These are phyloP conservation scores for Asclepias syriaca DNA, from an alignment of 257 asterid species.

Conservation along the genomic window DNA sequence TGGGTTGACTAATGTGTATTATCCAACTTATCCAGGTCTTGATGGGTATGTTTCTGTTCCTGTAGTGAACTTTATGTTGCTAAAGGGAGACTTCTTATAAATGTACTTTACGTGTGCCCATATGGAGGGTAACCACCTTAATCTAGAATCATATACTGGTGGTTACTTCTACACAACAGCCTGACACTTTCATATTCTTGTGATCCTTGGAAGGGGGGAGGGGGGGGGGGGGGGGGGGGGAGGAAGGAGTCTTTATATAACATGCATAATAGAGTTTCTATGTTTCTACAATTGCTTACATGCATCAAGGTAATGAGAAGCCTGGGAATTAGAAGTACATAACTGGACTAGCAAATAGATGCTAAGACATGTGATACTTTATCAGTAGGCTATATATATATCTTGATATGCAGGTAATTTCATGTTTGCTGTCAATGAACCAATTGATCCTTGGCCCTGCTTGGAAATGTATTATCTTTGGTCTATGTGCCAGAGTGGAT, in stretches of 20 bases:
- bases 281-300: not conserved
- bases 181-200: not conserved
- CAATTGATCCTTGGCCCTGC: not conserved
- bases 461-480: not conserved
- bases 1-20: conserved; percentile 57
- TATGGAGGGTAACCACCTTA: not conserved
- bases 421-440: not conserved
- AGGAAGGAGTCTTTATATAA: not conserved
- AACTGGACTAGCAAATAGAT: not conserved
- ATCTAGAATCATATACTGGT: not conserved
- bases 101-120: not conserved
- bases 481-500: not conserved
- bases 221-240: too few species aligned
- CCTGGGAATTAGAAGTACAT: not conserved
- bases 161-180: not conserved
- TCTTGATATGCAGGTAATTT: not conserved
- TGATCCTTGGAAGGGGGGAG: not conserved
- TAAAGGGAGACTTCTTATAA: not conserved
- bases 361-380: not conserved
- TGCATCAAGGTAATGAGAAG: not conserved
- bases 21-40: conserved; percentile 66
- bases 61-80: not conserved
- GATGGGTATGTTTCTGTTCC: conserved; percentile 53
- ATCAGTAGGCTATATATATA: not conserved
- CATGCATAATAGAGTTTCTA: not conserved